These are phyloP conservation scores for Tulasnella sp. DNA, from an alignment of 768 basidiomycete genomes.

Conservation along the genomic window DNA sequence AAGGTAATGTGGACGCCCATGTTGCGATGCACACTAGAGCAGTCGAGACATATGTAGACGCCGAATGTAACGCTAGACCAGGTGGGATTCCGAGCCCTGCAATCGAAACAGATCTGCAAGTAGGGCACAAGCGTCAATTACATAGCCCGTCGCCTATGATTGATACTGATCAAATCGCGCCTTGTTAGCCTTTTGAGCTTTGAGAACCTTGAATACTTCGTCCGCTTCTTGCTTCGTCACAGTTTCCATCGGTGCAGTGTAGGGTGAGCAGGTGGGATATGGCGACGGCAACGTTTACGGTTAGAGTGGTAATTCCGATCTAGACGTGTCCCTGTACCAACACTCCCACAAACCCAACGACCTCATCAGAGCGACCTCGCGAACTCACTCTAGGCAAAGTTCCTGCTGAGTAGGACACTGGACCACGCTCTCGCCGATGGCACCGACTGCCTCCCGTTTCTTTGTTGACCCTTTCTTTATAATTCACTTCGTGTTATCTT, in stretches of 20 bases:
- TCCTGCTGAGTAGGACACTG: no score
- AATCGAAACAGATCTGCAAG: conserved; percentile 80
- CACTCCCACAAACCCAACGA: no score
- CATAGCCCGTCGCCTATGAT: conserved; percentile 16
- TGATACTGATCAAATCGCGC: conserved; percentile 32
- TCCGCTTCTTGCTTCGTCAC: conserved; percentile 69
- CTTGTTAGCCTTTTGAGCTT: conserved; percentile 81
- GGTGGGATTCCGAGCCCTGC: conserved; percentile 89
- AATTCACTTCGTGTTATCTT: no score
- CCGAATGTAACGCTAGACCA: conserved; percentile 97
- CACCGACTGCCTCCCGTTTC: no score
- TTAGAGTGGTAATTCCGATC: no score
- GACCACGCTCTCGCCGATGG: no score
- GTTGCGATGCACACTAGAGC: conserved; percentile 89
- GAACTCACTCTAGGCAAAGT: no score
- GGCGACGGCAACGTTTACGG: no score
- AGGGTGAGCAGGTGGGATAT: no score
- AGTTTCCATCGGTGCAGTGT: conserved; percentile 23
- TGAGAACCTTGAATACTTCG: conserved; percentile 72
- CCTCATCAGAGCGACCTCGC: no score
- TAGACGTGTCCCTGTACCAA: no score
- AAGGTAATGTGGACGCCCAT: conserved; percentile 98
- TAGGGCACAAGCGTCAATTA: conserved; percentile 11
- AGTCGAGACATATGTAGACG: conserved; percentile 95
- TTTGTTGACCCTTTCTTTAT: no score